Base-by-base conservation (phyloP, 805 yeast genomes). In the Pichia membranifaciens region DNA sequence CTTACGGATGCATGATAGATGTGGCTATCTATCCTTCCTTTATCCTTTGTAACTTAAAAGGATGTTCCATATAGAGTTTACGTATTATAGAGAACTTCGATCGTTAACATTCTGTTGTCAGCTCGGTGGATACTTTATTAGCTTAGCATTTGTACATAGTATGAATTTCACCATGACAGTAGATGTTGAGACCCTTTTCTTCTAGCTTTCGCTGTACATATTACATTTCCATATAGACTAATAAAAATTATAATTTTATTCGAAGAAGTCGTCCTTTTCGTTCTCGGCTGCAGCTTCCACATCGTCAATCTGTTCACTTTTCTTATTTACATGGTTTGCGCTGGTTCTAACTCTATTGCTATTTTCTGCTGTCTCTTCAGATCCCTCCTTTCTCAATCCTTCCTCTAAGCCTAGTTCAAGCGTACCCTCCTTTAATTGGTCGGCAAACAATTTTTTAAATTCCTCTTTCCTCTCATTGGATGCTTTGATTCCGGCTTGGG, bases 321-420 rank as follows among this genome's bases (percentile, higher is more conserved):
- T 38, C 34, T 34, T 37, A 28, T 31, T 18, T 16, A n/a, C 20
- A 25, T 25, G 29, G 7, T 7, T 10, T 25, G 29, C 29, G 29
- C 10, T 25, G 29, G 10, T 10, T 25, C 10, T 25, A 25, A 8
- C 10, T 16, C 9, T 34, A 10, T 6, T 34, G 35, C 16, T 18
- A 5, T 52, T 53, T 6, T 45, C 49, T 21, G 37, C 47, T 31
- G 47, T 38, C 41, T 28, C 36, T 25, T 43, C 52, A 44, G 57
- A 56, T 46, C 53, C 43, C 45, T 47, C 38, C 50, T 77, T 79
- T 25, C 56, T 51, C 45, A 77, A 50, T 1, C 70, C 73, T 38
- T 74, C 78, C 10, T 71, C 78, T 32, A 77, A 61, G 13, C 69
- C 56, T 36, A 81, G 71, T 5, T 83, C 83, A 35, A 87, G 66